Conservation (phyloP, 208 protist genomes). For the Porcisia hertigi region DNA sequence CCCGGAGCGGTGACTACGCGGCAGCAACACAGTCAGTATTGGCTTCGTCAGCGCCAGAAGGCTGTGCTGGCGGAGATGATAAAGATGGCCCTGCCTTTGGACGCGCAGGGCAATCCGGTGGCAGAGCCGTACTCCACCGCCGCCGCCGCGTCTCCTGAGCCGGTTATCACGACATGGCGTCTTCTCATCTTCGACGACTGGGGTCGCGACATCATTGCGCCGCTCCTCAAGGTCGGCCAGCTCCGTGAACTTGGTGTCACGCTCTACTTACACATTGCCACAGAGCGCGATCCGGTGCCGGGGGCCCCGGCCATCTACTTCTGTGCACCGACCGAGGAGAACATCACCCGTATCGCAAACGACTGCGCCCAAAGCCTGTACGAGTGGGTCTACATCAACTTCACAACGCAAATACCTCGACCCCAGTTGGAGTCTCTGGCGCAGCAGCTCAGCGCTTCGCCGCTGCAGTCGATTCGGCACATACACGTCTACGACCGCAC, state of each 20-base stretch:
- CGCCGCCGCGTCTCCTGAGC: constrained; percentile 18
- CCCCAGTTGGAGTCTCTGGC: constrained; percentile 74
- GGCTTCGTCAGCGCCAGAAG: constrained; percentile 68
- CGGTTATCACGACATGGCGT: constrained; percentile 64
- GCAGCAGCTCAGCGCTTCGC: constrained; percentile 45
- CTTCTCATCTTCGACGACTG: constrained; percentile 91
- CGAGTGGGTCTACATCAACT: constrained; percentile 90
- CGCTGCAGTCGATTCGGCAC: constrained; percentile 71
- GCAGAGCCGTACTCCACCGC: constrained; percentile 22
- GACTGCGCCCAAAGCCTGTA: constrained; percentile 82
- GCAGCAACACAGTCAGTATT: constrained; percentile 36
- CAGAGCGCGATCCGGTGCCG: constrained; percentile 78
- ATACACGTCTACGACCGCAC: constrained; percentile 86
- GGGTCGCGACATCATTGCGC: constrained; percentile 88
- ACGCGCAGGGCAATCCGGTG: constrained; percentile 41
- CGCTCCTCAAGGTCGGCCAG: constrained; percentile 85
- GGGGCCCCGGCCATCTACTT: constrained; percentile 92
- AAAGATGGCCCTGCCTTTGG: constrained; percentile 57
- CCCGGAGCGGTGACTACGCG: neutral
- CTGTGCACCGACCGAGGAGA: constrained; percentile 86
- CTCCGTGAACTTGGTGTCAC: constrained; percentile 90
- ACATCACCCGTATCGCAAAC: constrained; percentile 70
- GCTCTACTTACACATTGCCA: constrained; percentile 86
- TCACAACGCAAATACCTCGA: constrained; percentile 77
- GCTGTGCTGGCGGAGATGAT: constrained; percentile 80